These are phyloP conservation scores for Eutrema salsugineum DNA, from an alignment of 441 rosid genomes.

Conservation along the genomic window DNA sequence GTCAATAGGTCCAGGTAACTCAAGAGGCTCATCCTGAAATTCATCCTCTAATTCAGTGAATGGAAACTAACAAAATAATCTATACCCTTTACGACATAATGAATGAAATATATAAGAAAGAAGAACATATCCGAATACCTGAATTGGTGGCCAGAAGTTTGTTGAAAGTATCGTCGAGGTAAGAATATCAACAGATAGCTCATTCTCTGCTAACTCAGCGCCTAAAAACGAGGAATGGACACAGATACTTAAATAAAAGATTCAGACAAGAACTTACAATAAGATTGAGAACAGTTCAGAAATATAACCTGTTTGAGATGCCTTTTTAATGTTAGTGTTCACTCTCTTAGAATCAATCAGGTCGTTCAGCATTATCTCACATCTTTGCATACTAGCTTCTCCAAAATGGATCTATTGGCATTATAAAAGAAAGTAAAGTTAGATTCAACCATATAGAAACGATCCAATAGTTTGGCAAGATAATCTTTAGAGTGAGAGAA, in stretches of 20 bases:
- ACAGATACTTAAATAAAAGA: not conserved
- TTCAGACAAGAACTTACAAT: conserved; percentile 11
- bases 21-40: conserved; percentile 83
- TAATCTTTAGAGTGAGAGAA: not conserved
- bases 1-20: conserved; percentile 70
- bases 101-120: not conserved
- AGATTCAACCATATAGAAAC: conserved; percentile 1
- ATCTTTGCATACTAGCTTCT: conserved; percentile 94
- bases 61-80: not conserved
- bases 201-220: conserved; percentile 42
- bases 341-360: conserved; percentile 96
- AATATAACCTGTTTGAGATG: conserved; percentile 53
- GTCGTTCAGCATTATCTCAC: conserved; percentile 99
- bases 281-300: conserved; percentile 9
- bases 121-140: conserved; percentile 39
- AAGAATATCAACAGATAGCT: conserved; percentile 56
- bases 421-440: not conserved
- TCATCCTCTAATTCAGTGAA: not conserved
- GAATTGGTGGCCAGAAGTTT: conserved; percentile 98
- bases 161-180: conserved; percentile 87
- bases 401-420: conserved; percentile 88
- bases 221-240: conserved; percentile 34
- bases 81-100: not conserved
- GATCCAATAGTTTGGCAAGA: not conserved
- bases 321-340: conserved; percentile 74